A percentile compares a stretch with the other conserved stretches of the same genome.
phyloP scores from a whole-genome alignment of 1,284 basidiomycete genomes.

The Cutaneotrichosporon sp. region DNA sequence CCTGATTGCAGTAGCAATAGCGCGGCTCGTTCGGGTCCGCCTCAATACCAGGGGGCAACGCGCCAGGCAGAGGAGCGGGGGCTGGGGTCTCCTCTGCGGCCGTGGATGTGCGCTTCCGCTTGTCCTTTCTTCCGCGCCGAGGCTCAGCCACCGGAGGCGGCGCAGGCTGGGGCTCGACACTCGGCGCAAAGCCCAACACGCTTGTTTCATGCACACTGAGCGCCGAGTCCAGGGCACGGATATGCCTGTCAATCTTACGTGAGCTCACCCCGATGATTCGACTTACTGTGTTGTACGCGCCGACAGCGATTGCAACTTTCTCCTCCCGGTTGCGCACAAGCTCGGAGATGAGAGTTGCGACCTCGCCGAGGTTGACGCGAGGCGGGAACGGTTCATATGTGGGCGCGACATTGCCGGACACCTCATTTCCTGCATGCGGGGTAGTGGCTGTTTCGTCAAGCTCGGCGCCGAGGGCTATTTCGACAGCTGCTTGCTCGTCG shows the following conservation, averaged over 20 bases:
- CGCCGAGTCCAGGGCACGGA: conserved; percentile 52
- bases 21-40: conserved; percentile 48
- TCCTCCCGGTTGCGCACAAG: conserved; percentile 50
- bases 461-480: no score
- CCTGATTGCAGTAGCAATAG: conserved; percentile 53
- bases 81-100: background rate
- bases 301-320: conserved; percentile 52
- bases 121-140: conserved; percentile 21
- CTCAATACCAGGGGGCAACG: conserved; percentile 14
- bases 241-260: conserved; percentile 51
- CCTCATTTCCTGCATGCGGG: no score
- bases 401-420: background rate
- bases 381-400: background rate
- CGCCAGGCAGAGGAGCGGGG: conserved; percentile 5
- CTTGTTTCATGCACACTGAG: conserved; percentile 42
- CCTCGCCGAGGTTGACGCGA: conserved; percentile 28
- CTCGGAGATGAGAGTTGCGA: conserved; percentile 38
- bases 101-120: conserved; percentile 2
- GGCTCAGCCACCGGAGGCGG: background rate
- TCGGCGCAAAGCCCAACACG: conserved; percentile 34
- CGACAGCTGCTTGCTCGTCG: no score
- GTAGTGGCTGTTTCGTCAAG: no score
- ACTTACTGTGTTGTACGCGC: conserved; percentile 50
- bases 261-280: background rate
- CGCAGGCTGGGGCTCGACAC: conserved; percentile 15